phyloP scores from a whole-genome alignment of 306 rosid genomes.

The Glycine soja region DNA sequence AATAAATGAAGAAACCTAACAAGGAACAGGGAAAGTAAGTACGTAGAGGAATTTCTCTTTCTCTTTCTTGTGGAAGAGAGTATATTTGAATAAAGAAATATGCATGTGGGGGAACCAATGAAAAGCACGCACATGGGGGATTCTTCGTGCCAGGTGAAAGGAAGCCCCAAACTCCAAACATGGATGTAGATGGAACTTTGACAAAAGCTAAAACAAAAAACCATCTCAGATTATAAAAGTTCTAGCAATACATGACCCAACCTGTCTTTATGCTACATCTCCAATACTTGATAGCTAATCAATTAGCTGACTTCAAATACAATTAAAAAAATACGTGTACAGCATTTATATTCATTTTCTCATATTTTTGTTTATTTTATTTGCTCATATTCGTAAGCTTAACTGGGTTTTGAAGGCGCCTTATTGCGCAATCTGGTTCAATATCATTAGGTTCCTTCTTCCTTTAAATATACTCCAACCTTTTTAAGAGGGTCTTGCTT shows the following conservation, averaged over 20 bases:
- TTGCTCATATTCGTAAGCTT: slow-evolving; percentile 17
- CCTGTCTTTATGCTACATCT: slow-evolving; percentile 36
- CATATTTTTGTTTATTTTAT: not conserved
- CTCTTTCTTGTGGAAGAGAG: not conserved
- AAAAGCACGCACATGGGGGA: slow-evolving; percentile 54
- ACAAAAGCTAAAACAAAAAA: slow-evolving; percentile 35
- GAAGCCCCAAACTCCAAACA: slow-evolving; percentile 36
- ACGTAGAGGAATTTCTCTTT: not conserved
- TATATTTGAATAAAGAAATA: slow-evolving; percentile 13
- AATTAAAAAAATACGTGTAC: not conserved
- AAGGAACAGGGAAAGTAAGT: not conserved
- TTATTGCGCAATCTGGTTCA: slow-evolving; percentile 39
- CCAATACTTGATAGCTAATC: slow-evolving; percentile 47
- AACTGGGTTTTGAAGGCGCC: slow-evolving; percentile 42
- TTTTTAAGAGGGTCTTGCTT: slow-evolving; percentile 53
- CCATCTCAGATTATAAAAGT: slow-evolving; percentile 1
- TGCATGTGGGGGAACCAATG: slow-evolving; percentile 35
- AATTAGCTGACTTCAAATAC: slow-evolving; percentile 46
- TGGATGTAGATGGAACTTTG: slow-evolving; percentile 32
- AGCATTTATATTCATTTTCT: not conserved
- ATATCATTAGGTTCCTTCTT: slow-evolving; percentile 42
- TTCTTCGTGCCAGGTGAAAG: slow-evolving; percentile 46
- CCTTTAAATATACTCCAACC: slow-evolving; percentile 53
- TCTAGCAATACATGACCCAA: slow-evolving; percentile 42
- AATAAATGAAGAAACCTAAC: slow-evolving; percentile 46